Evolutionary conservation across 208 protist species (phyloP).

Genomic region (Trypanosoma mega): DNA sequence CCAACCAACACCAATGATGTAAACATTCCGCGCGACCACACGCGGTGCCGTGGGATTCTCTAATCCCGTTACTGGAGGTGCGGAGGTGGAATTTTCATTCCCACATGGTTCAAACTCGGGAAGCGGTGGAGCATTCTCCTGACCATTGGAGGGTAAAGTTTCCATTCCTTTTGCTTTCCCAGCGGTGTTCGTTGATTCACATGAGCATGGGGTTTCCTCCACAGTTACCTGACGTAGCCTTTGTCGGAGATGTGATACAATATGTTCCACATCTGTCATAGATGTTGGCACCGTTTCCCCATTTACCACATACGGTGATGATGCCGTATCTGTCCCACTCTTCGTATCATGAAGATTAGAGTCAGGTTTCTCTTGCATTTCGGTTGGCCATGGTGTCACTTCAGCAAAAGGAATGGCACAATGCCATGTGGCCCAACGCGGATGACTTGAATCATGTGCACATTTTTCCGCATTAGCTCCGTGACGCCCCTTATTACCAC

Average conservation of each 20-base stretch:
- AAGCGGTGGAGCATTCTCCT: no score
- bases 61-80: background rate
- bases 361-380: no score
- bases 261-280: conserved; percentile 8
- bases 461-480: background rate
- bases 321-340: no score
- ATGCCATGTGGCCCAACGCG: conserved; percentile 13
- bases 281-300: conserved; percentile 1
- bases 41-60: background rate
- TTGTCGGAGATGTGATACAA: background rate
- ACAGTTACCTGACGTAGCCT: background rate
- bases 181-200: no score
- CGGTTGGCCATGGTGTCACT: background rate
- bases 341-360: no score
- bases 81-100: no score
- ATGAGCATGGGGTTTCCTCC: no score
- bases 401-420: conserved; percentile 11
- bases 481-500: background rate
- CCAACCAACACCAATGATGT: conserved; percentile 44
- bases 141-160: no score
- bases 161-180: background rate
- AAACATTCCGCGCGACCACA: conserved; percentile 3
- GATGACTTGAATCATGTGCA: background rate
- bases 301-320: background rate
- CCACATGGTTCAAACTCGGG: no score